These are phyloP conservation scores for Coix lacrymajobi DNA, from an alignment of 176 grass and related monocot species.

Conservation along the genomic window DNA sequence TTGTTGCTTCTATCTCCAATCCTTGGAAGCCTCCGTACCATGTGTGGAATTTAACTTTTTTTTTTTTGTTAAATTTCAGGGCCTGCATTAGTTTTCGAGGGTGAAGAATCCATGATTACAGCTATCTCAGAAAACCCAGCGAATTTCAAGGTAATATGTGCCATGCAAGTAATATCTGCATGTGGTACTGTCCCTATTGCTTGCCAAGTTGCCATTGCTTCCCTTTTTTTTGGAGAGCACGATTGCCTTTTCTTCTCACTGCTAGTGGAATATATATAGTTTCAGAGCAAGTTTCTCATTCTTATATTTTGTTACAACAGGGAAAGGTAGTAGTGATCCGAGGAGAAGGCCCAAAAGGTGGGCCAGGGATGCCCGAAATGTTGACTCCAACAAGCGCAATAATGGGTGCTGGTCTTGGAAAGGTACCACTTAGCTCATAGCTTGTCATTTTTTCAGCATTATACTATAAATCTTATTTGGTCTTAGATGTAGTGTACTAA, in stretches of 20 bases:
- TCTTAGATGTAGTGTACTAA: background rate
- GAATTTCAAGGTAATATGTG: constrained; percentile 65
- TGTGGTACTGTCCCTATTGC: background rate
- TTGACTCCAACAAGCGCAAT: constrained; percentile 97
- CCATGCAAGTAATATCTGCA: background rate
- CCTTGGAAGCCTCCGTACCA: constrained; percentile 10
- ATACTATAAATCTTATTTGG: background rate
- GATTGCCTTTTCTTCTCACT: background rate
- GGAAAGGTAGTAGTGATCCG: constrained; percentile 85
- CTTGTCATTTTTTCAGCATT: background rate
- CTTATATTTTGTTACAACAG: constrained; percentile 30
- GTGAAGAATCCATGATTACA: constrained; percentile 89
- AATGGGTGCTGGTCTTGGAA: constrained; percentile 97
- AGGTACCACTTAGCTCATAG: constrained; percentile 45
- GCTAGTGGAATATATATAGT: background rate
- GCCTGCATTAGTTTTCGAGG: constrained; percentile 93
- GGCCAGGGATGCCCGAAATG: constrained; percentile 99
- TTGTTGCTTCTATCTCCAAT: constrained; percentile 28
- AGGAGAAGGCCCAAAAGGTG: constrained; percentile 94
- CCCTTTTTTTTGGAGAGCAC: background rate
- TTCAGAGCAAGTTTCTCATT: background rate
- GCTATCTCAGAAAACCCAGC: constrained; percentile 83
- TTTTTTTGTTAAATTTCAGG: constrained; percentile 43
- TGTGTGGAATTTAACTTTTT: constrained; percentile 21
- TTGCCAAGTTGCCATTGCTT: background rate